A percentile compares a stretch with the other conserved stretches of the same genome.
Evolutionary conservation across 331 rosid species (phyloP).

Genomic region (Acacia concinna): DNA sequence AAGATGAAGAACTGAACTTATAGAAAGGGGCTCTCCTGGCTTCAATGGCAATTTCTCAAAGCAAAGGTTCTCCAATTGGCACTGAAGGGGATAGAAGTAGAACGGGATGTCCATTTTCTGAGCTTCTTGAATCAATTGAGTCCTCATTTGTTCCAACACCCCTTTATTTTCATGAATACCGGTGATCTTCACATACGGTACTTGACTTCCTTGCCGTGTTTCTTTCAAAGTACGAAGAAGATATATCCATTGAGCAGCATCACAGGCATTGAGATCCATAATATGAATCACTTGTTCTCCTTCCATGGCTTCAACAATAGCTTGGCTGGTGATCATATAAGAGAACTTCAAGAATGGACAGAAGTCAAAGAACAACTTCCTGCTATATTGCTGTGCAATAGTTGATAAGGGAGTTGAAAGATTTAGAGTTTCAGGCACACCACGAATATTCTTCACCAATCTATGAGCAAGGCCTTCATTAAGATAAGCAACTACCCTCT

Average conservation of each 20-base stretch:
- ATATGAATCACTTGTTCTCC: constrained; percentile 56
- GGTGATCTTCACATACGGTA: constrained; percentile 54
- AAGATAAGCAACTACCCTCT: constrained; percentile 61
- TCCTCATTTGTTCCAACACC: constrained; percentile 52
- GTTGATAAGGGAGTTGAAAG: constrained; percentile 45
- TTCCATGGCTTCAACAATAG: constrained; percentile 64
- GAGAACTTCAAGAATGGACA: constrained; percentile 63
- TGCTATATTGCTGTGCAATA: constrained; percentile 41
- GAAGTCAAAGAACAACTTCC: constrained; percentile 50
- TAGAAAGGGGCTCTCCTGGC: constrained; percentile 75
- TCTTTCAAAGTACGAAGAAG: constrained; percentile 50
- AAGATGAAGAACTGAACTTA: constrained; percentile 62
- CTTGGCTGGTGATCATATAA: constrained; percentile 49
- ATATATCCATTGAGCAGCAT: constrained; percentile 55
- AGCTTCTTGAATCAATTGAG: constrained; percentile 52
- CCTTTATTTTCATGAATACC: constrained; percentile 63
- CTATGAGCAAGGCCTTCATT: constrained; percentile 53
- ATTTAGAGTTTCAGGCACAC: constrained; percentile 46
- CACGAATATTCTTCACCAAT: constrained; percentile 44
- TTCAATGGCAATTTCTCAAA: constrained; percentile 55
- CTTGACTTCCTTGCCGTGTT: constrained; percentile 34
- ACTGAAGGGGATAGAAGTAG: constrained; percentile 47
- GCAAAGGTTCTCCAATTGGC: constrained; percentile 57
- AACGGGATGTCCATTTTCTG: constrained; percentile 52
- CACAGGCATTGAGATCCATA: constrained; percentile 63